Evolutionary conservation across 2,329 filamentous ascomycete species (phyloP), one percentile per base, ranked within the genome.

Genomic region (Colletotrichum sp.): DNA sequence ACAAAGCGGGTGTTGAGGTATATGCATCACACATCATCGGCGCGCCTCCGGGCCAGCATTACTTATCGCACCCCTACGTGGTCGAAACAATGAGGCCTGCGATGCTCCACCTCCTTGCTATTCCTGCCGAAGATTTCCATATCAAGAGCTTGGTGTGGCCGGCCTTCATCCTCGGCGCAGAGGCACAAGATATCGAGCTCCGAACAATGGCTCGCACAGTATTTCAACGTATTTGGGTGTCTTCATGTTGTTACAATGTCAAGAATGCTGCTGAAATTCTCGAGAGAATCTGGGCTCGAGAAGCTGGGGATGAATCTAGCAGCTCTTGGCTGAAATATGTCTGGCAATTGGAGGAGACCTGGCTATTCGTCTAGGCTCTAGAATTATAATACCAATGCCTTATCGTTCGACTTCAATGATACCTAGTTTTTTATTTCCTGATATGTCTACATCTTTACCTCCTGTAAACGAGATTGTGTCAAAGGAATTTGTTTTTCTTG

Each of bases 81-180:
- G 18, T 48, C 13, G 61, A 24, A 36, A 57, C 14, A 24, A 7
- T 30, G 16, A 28, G 18, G 32, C 71, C 68, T 6, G 72, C 68
- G 12, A 75, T 75, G 63, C 16, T 72, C 18, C 72, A 67, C 4
- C 57, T 75, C 60, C 28, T 67, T 14, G 57, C 60, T 14, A 61
- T 75, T 10, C 13, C 68, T 12, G 59, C 52, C 3, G n/a, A 66
- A 30, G 72, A 75, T 28, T 67, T 75, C 28, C 72, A 75, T 36
- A 70, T 75, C 10, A 75, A 75, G 30, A 75, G 72, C n/a, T 43
- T 75, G 21, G 68, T 75, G 28, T 75, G 72, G 72, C 72, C 68
- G 18, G 68, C 68, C 4, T 75, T 75, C 21, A 48, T 75, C 6
- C 28, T 67, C 13, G 72, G 72, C 9, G 72, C 72, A 55, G 68